Percentiles rank a stretch among this genome's conserved stretches.
Conservation (phyloP, 192 early-diverging fungal species). For the Piromyces sp. region DNA sequence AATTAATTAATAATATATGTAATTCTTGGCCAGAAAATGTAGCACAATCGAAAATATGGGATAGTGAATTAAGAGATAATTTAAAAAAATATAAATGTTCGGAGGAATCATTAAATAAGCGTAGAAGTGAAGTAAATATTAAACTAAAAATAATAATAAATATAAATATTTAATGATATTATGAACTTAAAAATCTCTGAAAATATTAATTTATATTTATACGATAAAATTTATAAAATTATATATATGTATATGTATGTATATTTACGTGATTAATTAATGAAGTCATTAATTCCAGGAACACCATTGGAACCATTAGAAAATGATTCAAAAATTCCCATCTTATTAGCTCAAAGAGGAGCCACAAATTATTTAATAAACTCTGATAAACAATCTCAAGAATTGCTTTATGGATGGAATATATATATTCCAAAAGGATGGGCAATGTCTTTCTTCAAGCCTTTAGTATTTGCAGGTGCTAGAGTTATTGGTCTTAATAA, state of each 20-base stretch:
- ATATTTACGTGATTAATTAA: no score
- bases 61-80: conserved; percentile 16
- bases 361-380: conserved; percentile 7
- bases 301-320: conserved; percentile 29
- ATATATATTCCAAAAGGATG: conserved; percentile 62
- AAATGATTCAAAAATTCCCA: conserved; percentile 49
- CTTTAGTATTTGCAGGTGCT: conserved; percentile 72
- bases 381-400: conserved; percentile 22
- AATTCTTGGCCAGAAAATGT: conserved; percentile 36
- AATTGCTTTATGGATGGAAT: conserved; percentile 54
- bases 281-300: conserved; percentile 54
- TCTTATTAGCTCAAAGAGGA: conserved; percentile 66
- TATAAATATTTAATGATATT: no score
- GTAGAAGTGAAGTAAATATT: conserved; percentile 13
- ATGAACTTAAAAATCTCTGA: no score
- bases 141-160: no score
- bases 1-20: conserved; percentile 17
- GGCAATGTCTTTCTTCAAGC: conserved; percentile 76
- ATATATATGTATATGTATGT: conserved; percentile 10
- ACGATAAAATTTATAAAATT: no score
- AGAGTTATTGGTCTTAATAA: conserved; percentile 57
- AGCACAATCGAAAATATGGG: conserved; percentile 37
- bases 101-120: conserved; percentile 33
- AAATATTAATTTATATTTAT: no score
- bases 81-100: conserved; percentile 20